Evolutionary conservation across 805 yeast species (phyloP).

Genomic region (Candida ovalis): DNA sequence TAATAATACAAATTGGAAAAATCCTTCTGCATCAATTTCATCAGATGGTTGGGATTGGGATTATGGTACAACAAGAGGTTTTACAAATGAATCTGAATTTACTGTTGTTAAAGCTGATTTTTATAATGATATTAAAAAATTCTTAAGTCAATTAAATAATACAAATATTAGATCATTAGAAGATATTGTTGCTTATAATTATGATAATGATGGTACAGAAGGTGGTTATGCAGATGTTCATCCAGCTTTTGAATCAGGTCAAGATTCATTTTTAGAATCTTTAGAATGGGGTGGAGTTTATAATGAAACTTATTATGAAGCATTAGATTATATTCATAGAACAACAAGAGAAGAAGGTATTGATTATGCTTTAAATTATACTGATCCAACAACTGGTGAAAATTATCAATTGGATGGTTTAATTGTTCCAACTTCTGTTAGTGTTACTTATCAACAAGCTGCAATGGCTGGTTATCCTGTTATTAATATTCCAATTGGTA

Average conservation of each 20-base stretch:
- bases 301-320: conserved; percentile 29
- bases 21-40: conserved; percentile 25
- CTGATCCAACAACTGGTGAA: conserved; percentile 24
- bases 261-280: conserved; percentile 27
- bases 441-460: conserved; percentile 29
- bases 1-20: conserved; percentile 27
- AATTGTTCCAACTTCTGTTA: conserved; percentile 20
- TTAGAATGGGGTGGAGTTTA: conserved; percentile 25
- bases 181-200: conserved; percentile 27
- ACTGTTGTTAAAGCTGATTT: conserved; percentile 30
- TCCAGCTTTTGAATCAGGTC: conserved; percentile 29
- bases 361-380: conserved; percentile 28
- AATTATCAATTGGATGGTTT: conserved; percentile 25
- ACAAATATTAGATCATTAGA: conserved; percentile 24
- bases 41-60: conserved; percentile 31
- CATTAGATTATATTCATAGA: conserved; percentile 26
- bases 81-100: conserved; percentile 28
- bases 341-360: conserved; percentile 31
- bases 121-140: conserved; percentile 25
- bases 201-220: conserved; percentile 23
- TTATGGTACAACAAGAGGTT: conserved; percentile 17
- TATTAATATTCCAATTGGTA: conserved; percentile 26
- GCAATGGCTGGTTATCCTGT: conserved; percentile 31
- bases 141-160: conserved; percentile 23
- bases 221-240: conserved; percentile 22